A percentile compares a stretch with the other conserved stretches of the same genome.
Conservation (phyloP, 495 filamentous ascomycete genomes). For the Talaromyces trachyspermus region DNA sequence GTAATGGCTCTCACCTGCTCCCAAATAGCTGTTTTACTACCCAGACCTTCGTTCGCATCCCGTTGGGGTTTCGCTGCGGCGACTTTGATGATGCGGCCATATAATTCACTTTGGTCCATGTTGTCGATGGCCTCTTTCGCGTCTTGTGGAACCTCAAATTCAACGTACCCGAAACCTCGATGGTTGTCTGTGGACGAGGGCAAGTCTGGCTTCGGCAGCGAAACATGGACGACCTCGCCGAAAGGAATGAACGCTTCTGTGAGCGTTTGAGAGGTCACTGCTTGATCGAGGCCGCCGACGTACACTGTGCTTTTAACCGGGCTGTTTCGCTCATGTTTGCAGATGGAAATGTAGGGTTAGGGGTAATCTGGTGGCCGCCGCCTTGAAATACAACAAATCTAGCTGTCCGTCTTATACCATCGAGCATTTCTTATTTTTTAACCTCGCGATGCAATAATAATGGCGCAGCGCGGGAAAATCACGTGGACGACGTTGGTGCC, state of each 20-base stretch:
- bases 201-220: conserved; percentile 76
- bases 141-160: conserved; percentile 81
- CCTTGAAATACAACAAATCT: background rate
- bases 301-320: conserved; percentile 84
- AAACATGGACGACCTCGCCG: conserved; percentile 85
- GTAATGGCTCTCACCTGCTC: conserved; percentile 65
- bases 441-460: too few relatives aligned
- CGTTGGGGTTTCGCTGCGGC: conserved; percentile 88
- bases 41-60: conserved; percentile 75
- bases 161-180: conserved; percentile 92
- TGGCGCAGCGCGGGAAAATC: too few relatives aligned
- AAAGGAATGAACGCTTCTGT: conserved; percentile 94
- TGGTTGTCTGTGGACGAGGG: conserved; percentile 66
- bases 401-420: too few relatives aligned
- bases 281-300: conserved; percentile 78
- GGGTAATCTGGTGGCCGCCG: background rate
- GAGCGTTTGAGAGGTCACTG: conserved; percentile 64
- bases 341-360: background rate
- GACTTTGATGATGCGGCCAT: conserved; percentile 85
- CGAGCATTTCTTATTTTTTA: too few relatives aligned
- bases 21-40: conserved; percentile 95
- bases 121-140: conserved; percentile 96
- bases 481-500: too few relatives aligned
- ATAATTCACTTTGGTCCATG: conserved; percentile 97
- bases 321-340: conserved; percentile 67